Percentiles rank a stretch among this genome's conserved stretches.
These are phyloP conservation scores for Craterostigma plantagineum DNA, from an alignment of 257 asterid genomes.

Conservation along the genomic window DNA sequence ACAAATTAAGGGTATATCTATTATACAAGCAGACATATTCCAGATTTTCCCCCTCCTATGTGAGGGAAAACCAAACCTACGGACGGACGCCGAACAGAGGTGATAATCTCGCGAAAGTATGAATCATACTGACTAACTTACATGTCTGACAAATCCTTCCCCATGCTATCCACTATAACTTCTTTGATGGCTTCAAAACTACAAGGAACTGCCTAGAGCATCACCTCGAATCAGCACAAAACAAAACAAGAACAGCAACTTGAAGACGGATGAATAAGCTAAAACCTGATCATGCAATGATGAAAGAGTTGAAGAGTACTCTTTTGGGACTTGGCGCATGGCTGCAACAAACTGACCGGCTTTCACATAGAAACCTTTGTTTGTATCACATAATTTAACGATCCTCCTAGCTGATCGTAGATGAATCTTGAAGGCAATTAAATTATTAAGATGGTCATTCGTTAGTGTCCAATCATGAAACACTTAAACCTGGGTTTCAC, in stretches of 20 bases:
- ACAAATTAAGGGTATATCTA: too few relatives aligned
- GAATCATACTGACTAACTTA: conserved; percentile 26
- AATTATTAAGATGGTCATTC: not conserved
- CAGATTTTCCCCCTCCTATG: too few relatives aligned
- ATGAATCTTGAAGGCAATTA: conserved; percentile 38
- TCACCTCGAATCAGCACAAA: not conserved
- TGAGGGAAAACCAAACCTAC: too few relatives aligned
- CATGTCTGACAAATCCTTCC: conserved; percentile 55
- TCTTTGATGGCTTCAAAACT: conserved; percentile 49
- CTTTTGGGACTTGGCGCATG: conserved; percentile 66
- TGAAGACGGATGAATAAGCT: conserved; percentile 2
- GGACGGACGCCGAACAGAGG: not conserved
- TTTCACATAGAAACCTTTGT: conserved; percentile 84
- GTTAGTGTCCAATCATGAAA: not conserved
- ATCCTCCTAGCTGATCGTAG: conserved; percentile 67
- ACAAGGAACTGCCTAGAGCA: conserved; percentile 68
- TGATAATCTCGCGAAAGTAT: not conserved
- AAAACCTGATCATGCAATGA: conserved; percentile 81
- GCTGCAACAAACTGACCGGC: conserved; percentile 92
- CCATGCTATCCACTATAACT: conserved; percentile 42
- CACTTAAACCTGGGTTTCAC: conserved; percentile 1
- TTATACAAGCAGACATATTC: too few relatives aligned
- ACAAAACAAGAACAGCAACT: not conserved
- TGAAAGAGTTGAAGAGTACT: conserved; percentile 75
- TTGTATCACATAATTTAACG: conserved; percentile 49